Evolutionary conservation across 2,329 filamentous ascomycete species (phyloP), one percentile per base, ranked within the genome.

Genomic region (Alternaria arbusti): DNA sequence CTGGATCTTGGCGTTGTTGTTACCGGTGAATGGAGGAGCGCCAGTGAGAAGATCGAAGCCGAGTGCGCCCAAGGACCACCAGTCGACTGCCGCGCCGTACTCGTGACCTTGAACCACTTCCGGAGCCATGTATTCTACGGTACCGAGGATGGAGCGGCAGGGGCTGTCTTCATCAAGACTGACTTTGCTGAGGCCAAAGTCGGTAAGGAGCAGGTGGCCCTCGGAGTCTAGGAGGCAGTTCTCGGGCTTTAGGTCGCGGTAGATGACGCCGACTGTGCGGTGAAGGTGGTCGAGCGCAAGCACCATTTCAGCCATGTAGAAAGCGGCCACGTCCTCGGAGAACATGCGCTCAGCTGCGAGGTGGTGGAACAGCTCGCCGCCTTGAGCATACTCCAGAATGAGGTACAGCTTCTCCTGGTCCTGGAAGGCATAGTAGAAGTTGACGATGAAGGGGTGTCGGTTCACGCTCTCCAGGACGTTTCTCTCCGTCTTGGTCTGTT

Each of bases 251-350:
- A 99, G 86, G 77, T 99, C 96, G 65, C 96, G 92, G 81, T 99
- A 99, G 68, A 99, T 91, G 54, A 99, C 94, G 15, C 96, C 95
- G 22, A 98, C 89, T 67, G 91, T 94, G 71, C 92, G 90, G 82
- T 99, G 96, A 25, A 99, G 87, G 80, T 99, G 94, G 79, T 95
- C 93, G 50, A 99, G 87, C 28, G 96, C 96, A 23, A 99, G 88
- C 5, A 97, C 89, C 89, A 99, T 96, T 82, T 99, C 94, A 0
- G 94, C 96, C 92, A 98, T 97, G 86, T 99, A 99, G 81, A 98
- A 99, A 2, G 94, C 93, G 0, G 95, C 92, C 2, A 91, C 91
- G 15, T 92, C 86, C 81, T 98, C 95, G 13, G 91, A 87, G 71
- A 99, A 98, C 92, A 98, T 98, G 79, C 93, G 92, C 79, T 98